Conservation (phyloP, 2,329 filamentous ascomycete genomes). For the Colletotrichum viniferum region DNA sequence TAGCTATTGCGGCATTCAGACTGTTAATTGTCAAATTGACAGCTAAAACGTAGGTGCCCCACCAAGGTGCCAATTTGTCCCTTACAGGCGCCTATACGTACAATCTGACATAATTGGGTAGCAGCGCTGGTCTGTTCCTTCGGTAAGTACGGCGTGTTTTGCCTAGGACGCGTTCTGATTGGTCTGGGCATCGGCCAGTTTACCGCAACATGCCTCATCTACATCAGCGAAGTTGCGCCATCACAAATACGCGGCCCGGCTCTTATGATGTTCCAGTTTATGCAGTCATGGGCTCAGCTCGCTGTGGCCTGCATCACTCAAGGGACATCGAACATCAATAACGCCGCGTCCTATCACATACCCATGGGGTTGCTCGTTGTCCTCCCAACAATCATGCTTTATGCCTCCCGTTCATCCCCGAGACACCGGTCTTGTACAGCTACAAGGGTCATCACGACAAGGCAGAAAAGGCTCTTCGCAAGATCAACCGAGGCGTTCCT, state of each 20-base stretch:
- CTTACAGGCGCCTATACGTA: too few relatives aligned
- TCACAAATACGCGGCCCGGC: conserved; percentile 14
- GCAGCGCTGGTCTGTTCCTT: not conserved
- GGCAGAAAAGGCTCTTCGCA: not conserved
- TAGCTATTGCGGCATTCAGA: too few relatives aligned
- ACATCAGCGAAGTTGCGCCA: conserved; percentile 31
- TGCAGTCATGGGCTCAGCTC: conserved; percentile 9
- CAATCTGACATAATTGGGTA: too few relatives aligned
- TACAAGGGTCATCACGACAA: not conserved
- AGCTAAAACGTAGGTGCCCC: too few relatives aligned
- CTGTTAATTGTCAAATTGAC: too few relatives aligned
- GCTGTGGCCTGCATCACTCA: conserved; percentile 9
- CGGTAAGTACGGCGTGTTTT: not conserved
- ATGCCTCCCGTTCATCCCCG: not conserved
- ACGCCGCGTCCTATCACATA: not conserved
- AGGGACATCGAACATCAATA: not conserved
- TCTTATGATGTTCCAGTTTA: not conserved
- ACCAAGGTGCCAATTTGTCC: too few relatives aligned
- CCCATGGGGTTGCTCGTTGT: not conserved
- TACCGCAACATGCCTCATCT: conserved; percentile 40
- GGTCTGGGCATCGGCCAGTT: conserved; percentile 40
- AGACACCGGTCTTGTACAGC: not conserved
- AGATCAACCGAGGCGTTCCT: not conserved
- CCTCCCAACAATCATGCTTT: not conserved
- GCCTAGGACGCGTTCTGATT: conserved; percentile 24